Conservation (phyloP, 352 stramenopile species). For the Pythium utonaiense region DNA sequence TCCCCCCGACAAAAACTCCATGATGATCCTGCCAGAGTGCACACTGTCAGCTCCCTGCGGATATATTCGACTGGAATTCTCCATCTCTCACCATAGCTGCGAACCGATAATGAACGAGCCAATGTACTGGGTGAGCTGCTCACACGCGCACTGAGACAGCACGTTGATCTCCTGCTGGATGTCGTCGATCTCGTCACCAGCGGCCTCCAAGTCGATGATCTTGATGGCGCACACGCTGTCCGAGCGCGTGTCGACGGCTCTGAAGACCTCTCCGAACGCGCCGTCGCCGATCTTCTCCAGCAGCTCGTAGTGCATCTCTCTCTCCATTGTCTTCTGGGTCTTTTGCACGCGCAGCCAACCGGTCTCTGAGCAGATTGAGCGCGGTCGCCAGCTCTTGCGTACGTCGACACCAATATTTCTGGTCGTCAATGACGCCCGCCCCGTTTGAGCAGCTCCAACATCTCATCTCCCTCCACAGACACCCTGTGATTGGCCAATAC, state of each 20-base stretch:
- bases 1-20: conserved; percentile 92
- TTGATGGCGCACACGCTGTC: conserved; percentile 78
- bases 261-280: conserved; percentile 82
- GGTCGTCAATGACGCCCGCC: conserved; percentile 4
- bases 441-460: neutral
- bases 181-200: conserved; percentile 83
- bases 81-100: conserved; percentile 56
- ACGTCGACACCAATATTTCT: conserved; percentile 3
- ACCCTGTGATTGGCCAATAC: neutral
- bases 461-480: neutral
- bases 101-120: conserved; percentile 82
- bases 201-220: conserved; percentile 84
- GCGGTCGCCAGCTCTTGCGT: neutral
- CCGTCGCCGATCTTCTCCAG: conserved; percentile 78
- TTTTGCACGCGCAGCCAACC: neutral
- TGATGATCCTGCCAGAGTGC: conserved; percentile 75
- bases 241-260: conserved; percentile 61
- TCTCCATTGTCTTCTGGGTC: conserved; percentile 34
- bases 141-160: conserved; percentile 85
- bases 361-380: neutral
- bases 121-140: conserved; percentile 89
- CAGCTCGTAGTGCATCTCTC: conserved; percentile 60
- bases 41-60: neutral
- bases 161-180: conserved; percentile 90
- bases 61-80: neutral